Conservation (phyloP, 305 asterid genomes). For the Caryopteris hybrid region DNA sequence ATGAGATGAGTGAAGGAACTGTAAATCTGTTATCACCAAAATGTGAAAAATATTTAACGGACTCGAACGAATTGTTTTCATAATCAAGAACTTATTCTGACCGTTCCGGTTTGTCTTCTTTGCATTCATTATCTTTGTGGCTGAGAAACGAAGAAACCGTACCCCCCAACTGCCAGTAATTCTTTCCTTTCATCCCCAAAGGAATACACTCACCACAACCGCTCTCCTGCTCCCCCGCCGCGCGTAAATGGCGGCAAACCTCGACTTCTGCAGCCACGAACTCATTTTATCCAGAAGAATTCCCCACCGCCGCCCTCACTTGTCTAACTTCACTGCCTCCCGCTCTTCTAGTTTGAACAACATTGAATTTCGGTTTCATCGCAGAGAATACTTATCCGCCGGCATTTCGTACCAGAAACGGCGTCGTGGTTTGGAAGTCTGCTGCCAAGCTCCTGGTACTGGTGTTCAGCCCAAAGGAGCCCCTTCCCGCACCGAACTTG, state of each 20-base stretch:
- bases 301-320: conserved; percentile 11
- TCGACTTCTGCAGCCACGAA: conserved; percentile 32
- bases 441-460: conserved; percentile 45
- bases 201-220: neutral
- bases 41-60: no score
- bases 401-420: conserved; percentile 13
- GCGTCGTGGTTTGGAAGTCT: conserved; percentile 27
- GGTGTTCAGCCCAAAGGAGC: conserved; percentile 35
- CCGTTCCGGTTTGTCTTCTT: no score
- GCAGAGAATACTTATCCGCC: conserved; percentile 9
- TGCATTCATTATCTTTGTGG: no score
- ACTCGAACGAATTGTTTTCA: no score
- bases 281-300: conserved; percentile 9
- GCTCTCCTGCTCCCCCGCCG: conserved; percentile 6
- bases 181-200: neutral
- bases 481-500: conserved; percentile 35
- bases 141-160: no score
- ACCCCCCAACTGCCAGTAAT: neutral
- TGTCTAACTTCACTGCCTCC: conserved; percentile 15
- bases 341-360: conserved; percentile 13
- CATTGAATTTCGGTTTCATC: conserved; percentile 9
- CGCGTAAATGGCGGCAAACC: conserved; percentile 36
- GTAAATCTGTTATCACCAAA: no score
- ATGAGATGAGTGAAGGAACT: no score
- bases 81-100: no score